Percentiles rank a stretch among this genome's conserved stretches.
phyloP scores from a whole-genome alignment of 257 asterid species.

The Euphrasia confusa region DNA sequence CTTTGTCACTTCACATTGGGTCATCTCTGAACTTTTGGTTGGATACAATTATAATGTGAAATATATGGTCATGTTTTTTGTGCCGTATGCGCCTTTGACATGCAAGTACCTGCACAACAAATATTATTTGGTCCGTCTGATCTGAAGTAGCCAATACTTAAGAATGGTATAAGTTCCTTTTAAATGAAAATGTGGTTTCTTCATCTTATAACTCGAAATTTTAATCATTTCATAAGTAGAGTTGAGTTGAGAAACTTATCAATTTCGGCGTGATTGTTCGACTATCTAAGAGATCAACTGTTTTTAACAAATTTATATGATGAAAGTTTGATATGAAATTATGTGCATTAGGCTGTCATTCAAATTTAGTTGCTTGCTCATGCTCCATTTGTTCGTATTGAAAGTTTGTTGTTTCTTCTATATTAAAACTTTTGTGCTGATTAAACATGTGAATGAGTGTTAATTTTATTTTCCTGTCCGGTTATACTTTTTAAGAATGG shows the following conservation, averaged over 20 bases:
- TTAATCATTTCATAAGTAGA: constrained; percentile 13
- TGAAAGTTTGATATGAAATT: not conserved
- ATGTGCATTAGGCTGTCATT: not conserved
- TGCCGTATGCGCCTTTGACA: constrained; percentile 12
- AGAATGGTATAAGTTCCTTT: constrained; percentile 2
- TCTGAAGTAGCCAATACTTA: constrained; percentile 13
- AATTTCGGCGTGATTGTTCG: constrained; percentile 4
- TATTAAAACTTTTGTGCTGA: not conserved
- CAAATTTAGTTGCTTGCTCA: constrained; percentile 8
- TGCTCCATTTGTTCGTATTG: not conserved
- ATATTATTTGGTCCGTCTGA: constrained; percentile 5
- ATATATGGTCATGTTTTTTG: constrained; percentile 13
- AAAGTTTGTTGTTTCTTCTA: not conserved
- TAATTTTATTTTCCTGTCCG: not conserved
- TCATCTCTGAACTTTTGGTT: constrained; percentile 8
- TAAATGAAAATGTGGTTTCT: constrained; percentile 1
- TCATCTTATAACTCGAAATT: constrained; percentile 9
- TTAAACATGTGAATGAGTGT: constrained; percentile 4
- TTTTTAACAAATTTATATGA: not conserved
- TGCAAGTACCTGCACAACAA: constrained; percentile 13
- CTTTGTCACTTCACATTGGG: constrained; percentile 17
- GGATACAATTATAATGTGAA: constrained; percentile 11
- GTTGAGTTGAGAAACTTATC: not conserved
- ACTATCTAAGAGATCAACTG: constrained; percentile 2
- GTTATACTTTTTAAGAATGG: constrained; percentile 5